Percentiles rank a stretch among this genome's conserved stretches.
These are phyloP conservation scores for Geranomyces variabilis DNA, from an alignment of 192 early-diverging fungal species.

Conservation along the genomic window DNA sequence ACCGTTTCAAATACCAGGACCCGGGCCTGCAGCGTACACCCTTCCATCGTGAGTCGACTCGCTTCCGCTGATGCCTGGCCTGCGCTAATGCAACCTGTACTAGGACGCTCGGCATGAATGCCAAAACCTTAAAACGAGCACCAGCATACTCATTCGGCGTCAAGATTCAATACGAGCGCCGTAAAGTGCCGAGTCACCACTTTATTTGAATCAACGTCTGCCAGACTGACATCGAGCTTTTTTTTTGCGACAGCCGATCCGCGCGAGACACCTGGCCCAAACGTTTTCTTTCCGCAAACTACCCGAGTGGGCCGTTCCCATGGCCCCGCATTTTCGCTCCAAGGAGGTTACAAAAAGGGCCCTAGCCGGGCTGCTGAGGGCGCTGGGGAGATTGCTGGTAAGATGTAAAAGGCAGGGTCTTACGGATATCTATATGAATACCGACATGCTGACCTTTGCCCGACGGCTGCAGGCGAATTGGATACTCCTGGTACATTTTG, in stretches of 20 bases:
- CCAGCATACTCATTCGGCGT: slow-evolving; percentile 66
- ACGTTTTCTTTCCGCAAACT: slow-evolving; percentile 60
- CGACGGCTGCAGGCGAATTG: slow-evolving; percentile 37
- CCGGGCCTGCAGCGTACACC: slow-evolving; percentile 63
- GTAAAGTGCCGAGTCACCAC: slow-evolving; percentile 7
- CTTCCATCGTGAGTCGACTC: slow-evolving; percentile 53
- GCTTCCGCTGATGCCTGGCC: too few species aligned
- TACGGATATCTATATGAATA: neutral
- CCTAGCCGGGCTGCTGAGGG: slow-evolving; percentile 24
- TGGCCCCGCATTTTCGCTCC: slow-evolving; percentile 59
- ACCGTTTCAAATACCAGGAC: slow-evolving; percentile 37
- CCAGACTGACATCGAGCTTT: neutral
- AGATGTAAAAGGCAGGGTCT: neutral
- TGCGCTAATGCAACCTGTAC: too few species aligned
- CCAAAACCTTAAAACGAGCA: slow-evolving; percentile 51
- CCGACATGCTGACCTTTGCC: too few species aligned
- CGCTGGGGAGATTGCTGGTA: slow-evolving; percentile 3
- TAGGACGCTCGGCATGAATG: slow-evolving; percentile 54
- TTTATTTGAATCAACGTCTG: too few species aligned
- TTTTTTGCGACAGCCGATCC: slow-evolving; percentile 26
- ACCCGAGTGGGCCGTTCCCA: slow-evolving; percentile 56
- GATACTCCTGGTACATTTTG: slow-evolving; percentile 50
- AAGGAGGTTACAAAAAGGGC: slow-evolving; percentile 55
- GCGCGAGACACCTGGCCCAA: slow-evolving; percentile 53
- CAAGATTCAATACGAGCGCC: slow-evolving; percentile 45